These are phyloP conservation scores for Selenicereus undatus DNA, from an alignment of 148 eudicot genomes.

Conservation along the genomic window DNA sequence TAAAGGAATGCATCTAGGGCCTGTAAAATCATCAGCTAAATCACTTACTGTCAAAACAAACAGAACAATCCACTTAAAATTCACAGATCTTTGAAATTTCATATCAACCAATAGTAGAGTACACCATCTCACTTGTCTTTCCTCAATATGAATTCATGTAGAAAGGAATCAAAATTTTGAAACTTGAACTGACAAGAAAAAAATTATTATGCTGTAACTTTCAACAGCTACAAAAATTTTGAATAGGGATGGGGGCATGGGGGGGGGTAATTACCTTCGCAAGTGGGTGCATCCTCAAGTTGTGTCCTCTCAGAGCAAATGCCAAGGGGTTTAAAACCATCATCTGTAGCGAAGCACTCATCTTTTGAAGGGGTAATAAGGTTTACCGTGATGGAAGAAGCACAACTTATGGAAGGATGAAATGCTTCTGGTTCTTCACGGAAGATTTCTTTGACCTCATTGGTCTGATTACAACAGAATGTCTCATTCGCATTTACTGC, in stretches of 20 bases:
- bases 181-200: background rate
- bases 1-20: slow-evolving; percentile 11
- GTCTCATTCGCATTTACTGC: slow-evolving; percentile 19
- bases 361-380: slow-evolving; percentile 15
- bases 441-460: slow-evolving; percentile 13
- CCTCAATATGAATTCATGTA: background rate
- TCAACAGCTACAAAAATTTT: background rate
- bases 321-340: slow-evolving; percentile 20
- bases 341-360: slow-evolving; percentile 17
- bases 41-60: background rate
- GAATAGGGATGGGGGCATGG: background rate
- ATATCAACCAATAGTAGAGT: background rate
- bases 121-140: too few species aligned
- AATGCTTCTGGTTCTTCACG: slow-evolving; percentile 17
- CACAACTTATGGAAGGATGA: slow-evolving; percentile 28
- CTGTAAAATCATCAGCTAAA: slow-evolving; percentile 9
- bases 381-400: slow-evolving; percentile 8
- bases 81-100: background rate
- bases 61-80: slow-evolving; percentile 4
- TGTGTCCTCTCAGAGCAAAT: slow-evolving; percentile 25
- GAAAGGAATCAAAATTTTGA: background rate
- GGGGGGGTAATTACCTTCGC: slow-evolving; percentile 34
- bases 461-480: slow-evolving; percentile 18
- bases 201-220: background rate
- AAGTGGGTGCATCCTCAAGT: slow-evolving; percentile 16